phyloP scores from a whole-genome alignment of 768 basidiomycete species.

The Mycena haematopus region DNA sequence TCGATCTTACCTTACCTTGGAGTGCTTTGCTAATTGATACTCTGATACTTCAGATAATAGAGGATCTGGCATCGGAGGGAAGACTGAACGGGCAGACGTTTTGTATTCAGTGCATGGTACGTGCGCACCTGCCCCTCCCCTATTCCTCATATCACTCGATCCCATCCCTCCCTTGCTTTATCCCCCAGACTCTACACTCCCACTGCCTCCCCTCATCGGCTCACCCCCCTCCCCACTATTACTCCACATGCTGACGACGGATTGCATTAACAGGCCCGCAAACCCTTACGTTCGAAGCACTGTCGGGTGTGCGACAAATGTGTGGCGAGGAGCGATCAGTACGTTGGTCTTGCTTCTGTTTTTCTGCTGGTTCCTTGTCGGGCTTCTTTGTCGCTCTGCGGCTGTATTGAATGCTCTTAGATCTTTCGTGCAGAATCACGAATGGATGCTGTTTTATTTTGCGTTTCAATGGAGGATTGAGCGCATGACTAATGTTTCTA shows the following conservation, averaged over 20 bases:
- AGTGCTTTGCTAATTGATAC: not conserved
- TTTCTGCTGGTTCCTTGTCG: not conserved
- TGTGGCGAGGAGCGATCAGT: constrained; percentile 93
- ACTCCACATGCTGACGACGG: not conserved
- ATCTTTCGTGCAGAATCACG: no score
- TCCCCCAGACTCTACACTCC: no score
- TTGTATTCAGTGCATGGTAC: constrained; percentile 93
- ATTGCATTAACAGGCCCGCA: constrained; percentile 71
- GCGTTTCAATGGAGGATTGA: no score
- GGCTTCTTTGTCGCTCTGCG: not conserved
- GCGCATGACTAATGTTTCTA: not conserved
- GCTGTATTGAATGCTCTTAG: no score
- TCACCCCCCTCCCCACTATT: no score
- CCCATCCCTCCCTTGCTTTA: no score
- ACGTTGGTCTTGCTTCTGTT: constrained; percentile 38
- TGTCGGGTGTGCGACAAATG: constrained; percentile 93
- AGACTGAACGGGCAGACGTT: constrained; percentile 95
- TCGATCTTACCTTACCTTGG: no score
- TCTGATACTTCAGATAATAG: constrained; percentile 69
- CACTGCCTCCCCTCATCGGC: no score
- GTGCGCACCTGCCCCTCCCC: constrained; percentile 28
- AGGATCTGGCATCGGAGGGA: constrained; percentile 88
- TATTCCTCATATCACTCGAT: no score
- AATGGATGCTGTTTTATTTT: no score
- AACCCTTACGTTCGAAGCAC: constrained; percentile 94